These are phyloP conservation scores for Podospora appendiculata DNA, from an alignment of 495 filamentous ascomycete genomes.

Conservation along the genomic window DNA sequence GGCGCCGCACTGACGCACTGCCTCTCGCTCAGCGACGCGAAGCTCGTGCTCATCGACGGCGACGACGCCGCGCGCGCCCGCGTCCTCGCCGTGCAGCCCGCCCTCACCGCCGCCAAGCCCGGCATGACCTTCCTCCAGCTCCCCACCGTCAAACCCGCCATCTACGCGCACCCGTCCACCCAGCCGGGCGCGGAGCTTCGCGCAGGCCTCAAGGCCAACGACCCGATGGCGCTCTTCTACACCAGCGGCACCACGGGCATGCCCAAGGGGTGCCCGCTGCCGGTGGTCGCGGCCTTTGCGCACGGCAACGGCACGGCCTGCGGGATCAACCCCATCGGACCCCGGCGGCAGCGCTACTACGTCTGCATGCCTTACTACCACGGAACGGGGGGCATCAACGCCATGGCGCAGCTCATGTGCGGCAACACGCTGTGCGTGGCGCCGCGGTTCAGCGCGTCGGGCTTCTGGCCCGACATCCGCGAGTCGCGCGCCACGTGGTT, in stretches of 20 bases:
- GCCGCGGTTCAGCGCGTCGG: constrained; percentile 58
- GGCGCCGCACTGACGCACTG: constrained; percentile 65
- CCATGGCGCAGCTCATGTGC: constrained; percentile 44
- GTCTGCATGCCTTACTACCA: constrained; percentile 79
- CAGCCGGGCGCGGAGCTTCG: constrained; percentile 44
- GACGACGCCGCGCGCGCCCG: constrained; percentile 45
- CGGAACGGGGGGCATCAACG: constrained; percentile 56
- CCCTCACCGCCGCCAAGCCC: constrained; percentile 39
- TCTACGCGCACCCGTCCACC: constrained; percentile 38
- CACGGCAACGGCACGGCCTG: constrained; percentile 17
- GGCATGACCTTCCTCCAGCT: constrained; percentile 48
- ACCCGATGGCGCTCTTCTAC: constrained; percentile 57
- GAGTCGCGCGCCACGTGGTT: constrained; percentile 62
- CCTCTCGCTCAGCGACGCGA: constrained; percentile 49
- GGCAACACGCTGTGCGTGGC: constrained; percentile 61
- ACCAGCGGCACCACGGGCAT: constrained; percentile 53
- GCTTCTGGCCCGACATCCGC: constrained; percentile 70
- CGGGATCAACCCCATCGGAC: constrained; percentile 8
- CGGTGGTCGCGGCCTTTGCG: constrained; percentile 29
- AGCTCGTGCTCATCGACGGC: constrained; percentile 58
- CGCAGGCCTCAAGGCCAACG: constrained; percentile 35
- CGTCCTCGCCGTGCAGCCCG: constrained; percentile 44
- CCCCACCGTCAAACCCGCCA: constrained; percentile 35
- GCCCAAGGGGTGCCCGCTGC: constrained; percentile 44
- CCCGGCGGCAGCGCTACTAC: constrained; percentile 27